These are phyloP conservation scores for Eucalyptus rudis DNA, from an alignment of 345 rosid species.

Conservation along the genomic window DNA sequence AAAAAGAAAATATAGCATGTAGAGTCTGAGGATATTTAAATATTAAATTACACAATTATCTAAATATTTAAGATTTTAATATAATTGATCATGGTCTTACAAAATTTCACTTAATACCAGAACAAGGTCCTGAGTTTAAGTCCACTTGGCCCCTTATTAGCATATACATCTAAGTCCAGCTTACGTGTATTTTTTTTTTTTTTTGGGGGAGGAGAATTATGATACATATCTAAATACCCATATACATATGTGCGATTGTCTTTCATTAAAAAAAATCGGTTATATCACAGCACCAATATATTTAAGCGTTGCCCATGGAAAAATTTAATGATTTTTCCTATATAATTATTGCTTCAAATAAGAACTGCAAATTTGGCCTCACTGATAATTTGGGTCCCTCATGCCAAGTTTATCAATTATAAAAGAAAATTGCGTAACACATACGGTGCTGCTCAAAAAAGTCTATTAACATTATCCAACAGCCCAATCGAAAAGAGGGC, in stretches of 20 bases:
- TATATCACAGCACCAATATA: background rate
- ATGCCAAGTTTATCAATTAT: background rate
- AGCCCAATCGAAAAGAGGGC: background rate
- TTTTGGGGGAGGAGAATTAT: fast-evolving
- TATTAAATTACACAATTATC: too few species aligned
- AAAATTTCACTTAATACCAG: fast-evolving
- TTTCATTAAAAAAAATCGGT: background rate
- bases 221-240: too few species aligned
- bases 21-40: background rate
- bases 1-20: background rate
- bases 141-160: background rate
- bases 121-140: background rate
- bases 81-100: fast-evolving
- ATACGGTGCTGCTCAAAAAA: background rate
- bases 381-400: background rate
- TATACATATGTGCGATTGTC: background rate
- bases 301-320: background rate
- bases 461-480: background rate
- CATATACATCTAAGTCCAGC: background rate
- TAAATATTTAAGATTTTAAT: too few species aligned
- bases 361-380: background rate
- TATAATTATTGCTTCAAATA: background rate
- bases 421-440: background rate
- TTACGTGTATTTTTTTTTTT: too few species aligned
- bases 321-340: background rate